A percentile compares a stretch with the other conserved stretches of the same genome.
These are phyloP conservation scores for Silene noctiflora DNA, from an alignment of 179 eudicot genomes.

Conservation along the genomic window DNA sequence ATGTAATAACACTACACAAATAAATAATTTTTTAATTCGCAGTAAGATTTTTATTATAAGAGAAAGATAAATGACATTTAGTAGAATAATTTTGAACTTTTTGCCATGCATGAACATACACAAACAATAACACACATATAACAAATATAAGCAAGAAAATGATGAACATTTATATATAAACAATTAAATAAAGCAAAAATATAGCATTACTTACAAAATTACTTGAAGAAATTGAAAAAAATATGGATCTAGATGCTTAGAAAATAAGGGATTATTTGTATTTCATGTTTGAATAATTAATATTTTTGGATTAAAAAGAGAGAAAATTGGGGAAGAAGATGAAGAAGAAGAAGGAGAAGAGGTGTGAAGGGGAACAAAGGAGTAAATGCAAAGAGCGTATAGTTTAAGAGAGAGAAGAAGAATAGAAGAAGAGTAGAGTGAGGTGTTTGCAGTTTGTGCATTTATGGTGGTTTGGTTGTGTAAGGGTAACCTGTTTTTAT, in stretches of 20 bases:
- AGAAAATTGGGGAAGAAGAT: background rate
- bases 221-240: background rate
- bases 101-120: background rate
- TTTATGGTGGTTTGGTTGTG: conserved; percentile 30
- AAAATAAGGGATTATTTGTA: background rate
- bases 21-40: too few relatives aligned
- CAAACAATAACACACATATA: background rate
- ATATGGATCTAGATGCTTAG: conserved; percentile 3
- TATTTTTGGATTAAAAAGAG: background rate
- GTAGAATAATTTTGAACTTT: too few relatives aligned
- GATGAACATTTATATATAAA: background rate
- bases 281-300: background rate
- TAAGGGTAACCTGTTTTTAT: conserved; percentile 17
- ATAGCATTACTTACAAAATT: conserved; percentile 2
- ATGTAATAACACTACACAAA: background rate
- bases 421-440: conserved; percentile 8
- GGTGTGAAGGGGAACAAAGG: conserved; percentile 26
- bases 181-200: background rate
- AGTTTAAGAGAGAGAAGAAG: conserved; percentile 17
- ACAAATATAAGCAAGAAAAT: background rate
- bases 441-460: conserved; percentile 23
- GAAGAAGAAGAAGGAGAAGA: background rate
- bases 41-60: too few relatives aligned
- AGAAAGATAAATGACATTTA: too few relatives aligned
- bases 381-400: conserved; percentile 32